Base-by-base conservation (phyloP, 2,329 filamentous ascomycete genomes). In the Bipolaris cookei region DNA sequence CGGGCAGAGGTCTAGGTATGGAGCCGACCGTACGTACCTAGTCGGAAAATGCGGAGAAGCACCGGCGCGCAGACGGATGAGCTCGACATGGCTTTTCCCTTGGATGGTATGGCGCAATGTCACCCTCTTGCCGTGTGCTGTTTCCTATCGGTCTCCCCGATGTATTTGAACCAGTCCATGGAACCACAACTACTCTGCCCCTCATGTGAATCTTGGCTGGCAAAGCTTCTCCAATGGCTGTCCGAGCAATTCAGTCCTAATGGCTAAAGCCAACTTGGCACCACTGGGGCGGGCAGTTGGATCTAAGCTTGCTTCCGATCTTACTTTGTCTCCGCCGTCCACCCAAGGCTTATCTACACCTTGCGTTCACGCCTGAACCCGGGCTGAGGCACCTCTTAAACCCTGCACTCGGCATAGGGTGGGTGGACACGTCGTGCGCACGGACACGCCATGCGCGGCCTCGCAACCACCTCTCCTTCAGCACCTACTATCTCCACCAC, bases 141-240 rank as follows among this genome's bases (percentile, higher is more conserved):
- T 52, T 55, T 52, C 37, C 59, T 49, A 28, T 71, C 69, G 67
- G 67, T 46, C 57, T 63, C 65, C 34, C 68, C 67, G 68, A 66
- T 58, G 48, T 48, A 25, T 43, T 51, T 37, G 38, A n/a, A 42
- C 48, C 44, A 57, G 25, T 39, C 58, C 43, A 37, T 51, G 44
- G 41, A 54, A 53, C 51, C 25, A 48, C 46, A 51, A 57, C 53
- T 58, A 52, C 51, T 65, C 65, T 59, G 65, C 53, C 57, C 68
- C 66, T 69, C 68, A 61, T 60, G 54, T 51, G 41, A n/a, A 50
- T 62, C 70, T 74, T 74, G 69, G 68, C 69, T 54, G 35, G 14
- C 25, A 35, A 34, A 44, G 38, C 41, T 61, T 64, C 62, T 67
- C 71, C 68, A 74, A 73, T 72, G 51, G 61, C 51, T 38, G 54